Evolutionary conservation across 1,139 yeast genomes (phyloP).

Genomic region (Sporopachydermia cereana): DNA sequence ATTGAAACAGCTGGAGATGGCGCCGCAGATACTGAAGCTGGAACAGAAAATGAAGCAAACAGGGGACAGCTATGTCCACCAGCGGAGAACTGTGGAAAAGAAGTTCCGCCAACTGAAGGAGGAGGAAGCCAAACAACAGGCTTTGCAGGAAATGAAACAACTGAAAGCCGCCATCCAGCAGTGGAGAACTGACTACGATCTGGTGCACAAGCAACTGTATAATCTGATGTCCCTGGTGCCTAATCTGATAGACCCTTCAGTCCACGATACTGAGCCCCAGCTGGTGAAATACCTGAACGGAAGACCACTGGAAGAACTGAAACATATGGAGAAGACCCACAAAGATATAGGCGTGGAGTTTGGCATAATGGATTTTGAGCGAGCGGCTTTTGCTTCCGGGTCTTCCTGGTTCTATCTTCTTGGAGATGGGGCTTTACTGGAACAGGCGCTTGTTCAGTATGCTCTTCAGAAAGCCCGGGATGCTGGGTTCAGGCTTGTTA

Average conservation of each 20-base stretch:
- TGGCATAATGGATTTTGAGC: conserved; percentile 54
- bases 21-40: conserved; percentile 18
- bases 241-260: conserved; percentile 46
- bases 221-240: conserved; percentile 34
- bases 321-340: conserved; percentile 30
- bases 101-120: conserved; percentile 9
- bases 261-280: conserved; percentile 36
- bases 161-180: conserved; percentile 22
- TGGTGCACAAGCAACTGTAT: neutral
- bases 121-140: conserved; percentile 5
- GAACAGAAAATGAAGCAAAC: conserved; percentile 15
- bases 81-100: conserved; percentile 17
- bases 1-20: conserved; percentile 24
- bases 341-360: conserved; percentile 49
- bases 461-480: conserved; percentile 55
- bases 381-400: conserved; percentile 72
- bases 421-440: conserved; percentile 82
- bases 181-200: conserved; percentile 29
- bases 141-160: conserved; percentile 10
- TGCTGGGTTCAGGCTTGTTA: conserved; percentile 56
- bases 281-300: conserved; percentile 23
- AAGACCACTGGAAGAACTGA: conserved; percentile 13
- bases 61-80: conserved; percentile 13
- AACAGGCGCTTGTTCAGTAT: conserved; percentile 80
- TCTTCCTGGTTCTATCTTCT: conserved; percentile 79